Percentiles rank a stretch among this genome's conserved stretches.
These are phyloP conservation scores for Phanerodontia chrysosporium DNA, from an alignment of 768 basidiomycete genomes.

Conservation along the genomic window DNA sequence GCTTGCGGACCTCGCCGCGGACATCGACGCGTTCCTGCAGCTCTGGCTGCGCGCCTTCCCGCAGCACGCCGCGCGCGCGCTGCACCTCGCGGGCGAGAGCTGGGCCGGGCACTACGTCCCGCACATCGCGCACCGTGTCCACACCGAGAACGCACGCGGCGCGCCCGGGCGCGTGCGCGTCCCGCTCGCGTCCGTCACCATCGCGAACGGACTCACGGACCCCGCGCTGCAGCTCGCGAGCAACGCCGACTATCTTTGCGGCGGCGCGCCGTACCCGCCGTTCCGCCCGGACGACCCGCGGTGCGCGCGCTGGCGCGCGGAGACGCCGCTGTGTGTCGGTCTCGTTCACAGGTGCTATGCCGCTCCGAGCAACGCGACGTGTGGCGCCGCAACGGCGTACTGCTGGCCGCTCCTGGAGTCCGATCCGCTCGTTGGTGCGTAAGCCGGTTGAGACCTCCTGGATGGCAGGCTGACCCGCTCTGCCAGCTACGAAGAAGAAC, in stretches of 20 bases:
- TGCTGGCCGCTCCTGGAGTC: slow-evolving; percentile 42
- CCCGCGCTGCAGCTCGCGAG: slow-evolving; percentile 31
- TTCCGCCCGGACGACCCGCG: slow-evolving; percentile 50
- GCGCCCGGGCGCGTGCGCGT: slow-evolving; percentile 24
- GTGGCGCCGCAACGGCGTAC: slow-evolving; percentile 64
- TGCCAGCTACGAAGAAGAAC: slow-evolving; percentile 50
- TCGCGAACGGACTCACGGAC: slow-evolving; percentile 44
- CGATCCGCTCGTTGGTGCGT: slow-evolving; percentile 52
- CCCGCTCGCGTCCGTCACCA: slow-evolving; percentile 42
- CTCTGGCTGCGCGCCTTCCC: slow-evolving; percentile 30
- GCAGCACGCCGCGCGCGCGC: slow-evolving; percentile 25
- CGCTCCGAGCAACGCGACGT: slow-evolving; percentile 54
- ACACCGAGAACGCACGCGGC: slow-evolving; percentile 13
- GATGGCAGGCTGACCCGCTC: neutral
- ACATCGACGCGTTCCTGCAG: slow-evolving; percentile 29
- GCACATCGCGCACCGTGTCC: slow-evolving; percentile 14
- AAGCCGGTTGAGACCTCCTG: slow-evolving; percentile 47
- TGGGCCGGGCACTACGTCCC: slow-evolving; percentile 22
- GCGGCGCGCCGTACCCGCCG: slow-evolving; percentile 16
- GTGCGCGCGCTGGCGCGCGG: slow-evolving; percentile 58
- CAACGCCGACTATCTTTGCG: slow-evolving; percentile 19
- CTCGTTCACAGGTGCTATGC: slow-evolving; percentile 70
- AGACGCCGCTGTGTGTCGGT: slow-evolving; percentile 70
- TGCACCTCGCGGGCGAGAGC: slow-evolving; percentile 32
- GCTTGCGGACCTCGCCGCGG: slow-evolving; percentile 27